These are phyloP conservation scores for Kluyveromyces wickerhamii DNA, from an alignment of 805 yeast genomes.

Conservation along the genomic window DNA sequence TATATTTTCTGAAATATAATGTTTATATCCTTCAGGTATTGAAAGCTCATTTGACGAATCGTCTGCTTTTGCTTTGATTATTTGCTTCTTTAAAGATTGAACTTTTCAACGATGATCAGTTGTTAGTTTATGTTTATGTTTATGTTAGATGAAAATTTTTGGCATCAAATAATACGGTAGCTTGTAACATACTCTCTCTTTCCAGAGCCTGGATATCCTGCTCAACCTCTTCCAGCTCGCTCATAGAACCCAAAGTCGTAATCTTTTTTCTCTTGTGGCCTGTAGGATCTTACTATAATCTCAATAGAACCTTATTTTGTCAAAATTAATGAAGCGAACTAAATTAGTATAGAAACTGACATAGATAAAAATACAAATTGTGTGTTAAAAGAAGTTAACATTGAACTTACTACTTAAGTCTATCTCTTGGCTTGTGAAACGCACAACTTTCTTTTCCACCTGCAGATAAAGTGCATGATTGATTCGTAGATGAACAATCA, in stretches of 20 bases:
- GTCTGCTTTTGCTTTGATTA: too few relatives aligned
- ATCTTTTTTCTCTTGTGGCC: too few relatives aligned
- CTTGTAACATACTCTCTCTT: conserved; percentile 29
- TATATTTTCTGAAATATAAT: background rate
- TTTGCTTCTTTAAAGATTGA: too few relatives aligned
- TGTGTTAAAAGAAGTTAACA: too few relatives aligned
- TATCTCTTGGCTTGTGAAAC: conserved; percentile 1
- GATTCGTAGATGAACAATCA: background rate
- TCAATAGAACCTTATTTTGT: too few relatives aligned
- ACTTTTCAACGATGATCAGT: background rate
- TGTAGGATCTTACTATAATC: too few relatives aligned
- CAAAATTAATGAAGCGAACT: too few relatives aligned
- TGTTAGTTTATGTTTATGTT: background rate
- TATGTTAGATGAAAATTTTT: background rate
- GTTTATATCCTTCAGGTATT: background rate
- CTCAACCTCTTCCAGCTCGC: conserved; percentile 24
- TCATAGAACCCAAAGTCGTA: conserved; percentile 24
- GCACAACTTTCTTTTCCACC: background rate
- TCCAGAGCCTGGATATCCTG: conserved; percentile 32
- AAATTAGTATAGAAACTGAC: too few relatives aligned
- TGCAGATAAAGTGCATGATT: background rate
- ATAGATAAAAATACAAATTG: too few relatives aligned
- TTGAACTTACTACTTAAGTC: too few relatives aligned
- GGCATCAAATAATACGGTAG: too few relatives aligned
- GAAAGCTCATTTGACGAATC: too few relatives aligned